Percentiles rank a stretch among this genome's conserved stretches.
Evolutionary conservation across 2,329 filamentous ascomycete species (phyloP).

Genomic region (Trichoderma harzianum): DNA sequence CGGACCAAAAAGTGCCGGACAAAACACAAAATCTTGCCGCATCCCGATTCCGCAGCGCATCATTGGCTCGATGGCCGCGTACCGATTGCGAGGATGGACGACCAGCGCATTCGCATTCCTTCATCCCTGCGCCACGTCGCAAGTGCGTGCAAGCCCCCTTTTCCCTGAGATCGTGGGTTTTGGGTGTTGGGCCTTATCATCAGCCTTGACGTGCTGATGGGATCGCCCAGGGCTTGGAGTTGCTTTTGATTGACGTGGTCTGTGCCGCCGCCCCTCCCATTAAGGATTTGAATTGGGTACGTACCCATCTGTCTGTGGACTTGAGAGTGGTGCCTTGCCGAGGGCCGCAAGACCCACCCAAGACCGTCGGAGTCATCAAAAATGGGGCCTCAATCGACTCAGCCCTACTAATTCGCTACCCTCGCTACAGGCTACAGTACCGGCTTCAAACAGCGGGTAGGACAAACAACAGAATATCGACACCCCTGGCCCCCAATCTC

Average conservation of each 20-base stretch:
- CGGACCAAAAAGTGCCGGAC: neutral
- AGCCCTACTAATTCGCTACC: conserved; percentile 9
- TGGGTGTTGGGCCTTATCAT: neutral
- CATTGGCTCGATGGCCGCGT: neutral
- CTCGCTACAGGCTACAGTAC: neutral
- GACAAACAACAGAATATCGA: neutral
- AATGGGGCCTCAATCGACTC: neutral
- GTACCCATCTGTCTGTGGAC: neutral
- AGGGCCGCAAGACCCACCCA: neutral
- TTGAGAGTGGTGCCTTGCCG: neutral
- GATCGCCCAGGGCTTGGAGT: neutral
- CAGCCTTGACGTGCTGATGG: neutral
- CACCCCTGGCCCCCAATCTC: neutral
- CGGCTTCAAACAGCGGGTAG: neutral
- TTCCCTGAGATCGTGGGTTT: neutral
- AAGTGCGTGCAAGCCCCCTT: neutral
- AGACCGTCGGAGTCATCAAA: neutral
- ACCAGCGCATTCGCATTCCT: neutral
- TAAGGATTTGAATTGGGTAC: neutral
- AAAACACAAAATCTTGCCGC: neutral
- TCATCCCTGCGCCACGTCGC: conserved; percentile 7
- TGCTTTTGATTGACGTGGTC: neutral
- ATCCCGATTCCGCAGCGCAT: neutral
- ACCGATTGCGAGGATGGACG: neutral
- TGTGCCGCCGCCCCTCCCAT: conserved; percentile 14